Evolutionary conservation across 1,139 yeast species (phyloP).

Genomic region (Chernovozyma sophiae-reginae): DNA sequence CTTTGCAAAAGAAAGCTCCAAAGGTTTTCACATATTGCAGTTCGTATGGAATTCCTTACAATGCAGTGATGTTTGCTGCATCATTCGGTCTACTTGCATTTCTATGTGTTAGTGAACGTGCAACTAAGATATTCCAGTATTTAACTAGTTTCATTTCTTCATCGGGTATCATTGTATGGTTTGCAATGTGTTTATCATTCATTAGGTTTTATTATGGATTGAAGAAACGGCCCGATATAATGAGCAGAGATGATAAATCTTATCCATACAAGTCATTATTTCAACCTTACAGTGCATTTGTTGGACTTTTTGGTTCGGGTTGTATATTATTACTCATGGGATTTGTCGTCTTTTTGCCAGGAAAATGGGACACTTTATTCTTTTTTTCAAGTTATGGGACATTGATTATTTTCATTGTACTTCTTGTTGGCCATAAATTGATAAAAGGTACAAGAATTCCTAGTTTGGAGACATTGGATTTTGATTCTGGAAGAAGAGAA

Average conservation of each 20-base stretch:
- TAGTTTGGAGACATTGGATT: constrained; percentile 64
- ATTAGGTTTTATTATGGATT: constrained; percentile 69
- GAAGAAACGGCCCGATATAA: constrained; percentile 61
- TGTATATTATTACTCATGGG: constrained; percentile 64
- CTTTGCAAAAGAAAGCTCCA: constrained; percentile 70
- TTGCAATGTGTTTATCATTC: constrained; percentile 73
- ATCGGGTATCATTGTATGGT: constrained; percentile 74
- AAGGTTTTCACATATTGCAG: constrained; percentile 56
- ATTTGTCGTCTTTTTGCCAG: constrained; percentile 58
- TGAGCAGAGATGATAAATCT: constrained; percentile 56
- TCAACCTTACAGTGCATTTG: constrained; percentile 71
- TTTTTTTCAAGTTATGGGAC: constrained; percentile 72
- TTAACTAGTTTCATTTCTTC: constrained; percentile 63
- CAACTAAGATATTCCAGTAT: constrained; percentile 64
- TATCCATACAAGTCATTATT: constrained; percentile 75
- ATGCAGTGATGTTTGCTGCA: constrained; percentile 61
- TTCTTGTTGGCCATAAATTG: constrained; percentile 54
- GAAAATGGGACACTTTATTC: constrained; percentile 58
- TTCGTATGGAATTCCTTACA: constrained; percentile 67
- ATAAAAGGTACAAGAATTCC: constrained; percentile 53
- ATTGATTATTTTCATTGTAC: constrained; percentile 46
- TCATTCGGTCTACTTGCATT: constrained; percentile 58
- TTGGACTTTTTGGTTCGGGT: constrained; percentile 58
- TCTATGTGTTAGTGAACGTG: constrained; percentile 53
- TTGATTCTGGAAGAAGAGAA: constrained; percentile 77